A percentile compares a stretch with the other conserved stretches of the same genome.
Conservation (phyloP, 2,329 filamentous ascomycete genomes). For the Epichloe scottii region DNA sequence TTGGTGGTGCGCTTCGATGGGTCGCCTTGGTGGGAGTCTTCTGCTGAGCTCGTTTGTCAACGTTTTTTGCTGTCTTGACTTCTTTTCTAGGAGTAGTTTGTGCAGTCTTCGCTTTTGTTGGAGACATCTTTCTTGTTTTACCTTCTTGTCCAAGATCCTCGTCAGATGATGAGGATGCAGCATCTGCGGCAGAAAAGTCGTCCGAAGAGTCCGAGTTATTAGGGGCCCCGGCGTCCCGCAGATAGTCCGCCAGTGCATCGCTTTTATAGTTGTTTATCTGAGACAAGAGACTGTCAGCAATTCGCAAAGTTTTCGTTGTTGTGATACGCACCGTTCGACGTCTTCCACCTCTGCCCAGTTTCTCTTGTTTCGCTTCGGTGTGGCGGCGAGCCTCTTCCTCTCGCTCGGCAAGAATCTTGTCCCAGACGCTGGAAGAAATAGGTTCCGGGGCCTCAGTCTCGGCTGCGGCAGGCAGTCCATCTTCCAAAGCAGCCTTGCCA, state of each 20-base stretch:
- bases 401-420: constrained; percentile 73
- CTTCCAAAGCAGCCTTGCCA: constrained; percentile 55
- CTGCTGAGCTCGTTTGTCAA: constrained; percentile 19
- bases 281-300: not conserved
- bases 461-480: constrained; percentile 40
- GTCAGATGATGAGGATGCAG: constrained; percentile 17
- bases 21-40: not conserved
- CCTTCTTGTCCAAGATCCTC: constrained; percentile 17
- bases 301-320: not conserved
- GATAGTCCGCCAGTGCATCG: constrained; percentile 10
- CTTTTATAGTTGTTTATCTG: constrained; percentile 25
- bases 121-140: constrained; percentile 21
- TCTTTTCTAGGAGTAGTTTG: constrained; percentile 15
- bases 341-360: constrained; percentile 76
- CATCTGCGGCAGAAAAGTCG: constrained; percentile 20
- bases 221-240: constrained; percentile 15
- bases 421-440: constrained; percentile 67
- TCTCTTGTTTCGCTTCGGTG: constrained; percentile 53
- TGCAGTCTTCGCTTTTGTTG: constrained; percentile 11
- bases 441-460: constrained; percentile 38
- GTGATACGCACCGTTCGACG: constrained; percentile 34
- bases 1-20: not conserved
- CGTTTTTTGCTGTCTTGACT: constrained; percentile 12
- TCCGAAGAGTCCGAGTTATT: constrained; percentile 22
- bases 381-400: constrained; percentile 67